Base-by-base conservation (phyloP, 768 basidiomycete species). In the Candolleomyces aberdarensis region DNA sequence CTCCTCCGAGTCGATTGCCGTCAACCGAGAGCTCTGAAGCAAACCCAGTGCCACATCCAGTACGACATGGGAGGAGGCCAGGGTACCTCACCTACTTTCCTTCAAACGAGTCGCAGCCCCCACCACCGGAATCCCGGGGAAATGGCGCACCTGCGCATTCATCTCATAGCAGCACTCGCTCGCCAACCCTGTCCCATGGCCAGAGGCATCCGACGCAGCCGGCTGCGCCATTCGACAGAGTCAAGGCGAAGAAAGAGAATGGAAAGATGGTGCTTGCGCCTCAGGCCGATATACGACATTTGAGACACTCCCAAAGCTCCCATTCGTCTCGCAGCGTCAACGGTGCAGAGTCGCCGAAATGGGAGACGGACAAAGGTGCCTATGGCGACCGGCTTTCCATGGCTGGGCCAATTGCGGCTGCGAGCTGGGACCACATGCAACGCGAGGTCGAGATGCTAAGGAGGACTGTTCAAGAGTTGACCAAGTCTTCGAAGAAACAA, bases 401-500 rank as follows among this genome's bases (percentile, higher is more conserved):
- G n/a, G 15, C 54, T 22, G 40, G 54, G n/a, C 39, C 54, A 15
- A 56, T 43, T 43, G 77, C 81, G 5, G 67, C 72, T 13, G 76
- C 80, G 13, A 85, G 87, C 65, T 78, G 78, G 57, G 80, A 81
- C n/a, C 77, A 76, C 41, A 70, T 87, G 71, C 83, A 78, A 69
- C 79, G 76, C 39, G 87, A 91, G 64, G 66, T 87, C 5, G 86
- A 88, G 52, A 59, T 63, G 5, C 74, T 85, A 63, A 86, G 83
- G 71, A 83, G 77, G 67, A 66, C 78, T 26, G 66, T 77, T 6
- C 71, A 75, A 20, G 81, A 85, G 17, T 73, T 68, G 58, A 85
- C 79, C 70, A 88, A 83, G 64, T 67, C 66, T 0, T 68, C 78
- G 0, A 86, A 80, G 73, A 84, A 83, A 60, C 83, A 88, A 63